Evolutionary conservation across 352 stramenopile species (phyloP), one percentile per base, ranked within the genome.

Genomic region (Plasmopara muralis): DNA sequence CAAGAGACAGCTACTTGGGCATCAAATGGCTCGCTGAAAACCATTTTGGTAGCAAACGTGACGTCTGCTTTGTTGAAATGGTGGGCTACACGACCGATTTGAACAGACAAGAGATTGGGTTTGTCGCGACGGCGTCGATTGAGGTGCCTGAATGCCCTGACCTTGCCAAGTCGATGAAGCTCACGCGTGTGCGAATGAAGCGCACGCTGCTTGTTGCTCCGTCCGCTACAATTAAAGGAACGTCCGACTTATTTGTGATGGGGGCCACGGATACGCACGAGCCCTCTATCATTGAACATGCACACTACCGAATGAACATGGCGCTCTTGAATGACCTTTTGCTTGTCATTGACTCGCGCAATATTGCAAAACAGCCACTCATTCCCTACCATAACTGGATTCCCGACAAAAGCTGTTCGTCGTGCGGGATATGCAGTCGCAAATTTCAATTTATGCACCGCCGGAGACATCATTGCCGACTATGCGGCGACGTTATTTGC

Each of bases 401-500:
- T 8, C 68, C 70, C 0, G 70, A 81, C 40, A 38, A 46, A 6
- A 60, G 31, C 12, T 68, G 70, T 14, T 30, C 39, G n/a, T 49
- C 49, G 2, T 70, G 60, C 44, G 66, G n/a, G n/a, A 69, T 68
- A 43, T 72, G 60, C 50, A 64, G 18, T 42, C 60, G 60, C 10
- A 62, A 51, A 4, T 72, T 72, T 13, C 53, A 68, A 13, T 66
- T 66, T 20, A 42, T 69, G 48, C 64, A 57, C 35, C 70, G 72
- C 0, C 58, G 72, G 6, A 59, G 62, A 4, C 72, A 83, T 40
- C 72, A 83, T 55, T 83, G 72, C 39, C 45, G 72, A 5, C 60
- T 83, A 1, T 83, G 72, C 15, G 72, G 72, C 0, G 72, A 83
- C 12, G 52, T 83, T 8, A 48, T 83, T 28, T 83, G 72, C 51